Evolutionary conservation across 2,329 filamentous ascomycete species (phyloP).

Genomic region (Phialemoniopsis sp.): DNA sequence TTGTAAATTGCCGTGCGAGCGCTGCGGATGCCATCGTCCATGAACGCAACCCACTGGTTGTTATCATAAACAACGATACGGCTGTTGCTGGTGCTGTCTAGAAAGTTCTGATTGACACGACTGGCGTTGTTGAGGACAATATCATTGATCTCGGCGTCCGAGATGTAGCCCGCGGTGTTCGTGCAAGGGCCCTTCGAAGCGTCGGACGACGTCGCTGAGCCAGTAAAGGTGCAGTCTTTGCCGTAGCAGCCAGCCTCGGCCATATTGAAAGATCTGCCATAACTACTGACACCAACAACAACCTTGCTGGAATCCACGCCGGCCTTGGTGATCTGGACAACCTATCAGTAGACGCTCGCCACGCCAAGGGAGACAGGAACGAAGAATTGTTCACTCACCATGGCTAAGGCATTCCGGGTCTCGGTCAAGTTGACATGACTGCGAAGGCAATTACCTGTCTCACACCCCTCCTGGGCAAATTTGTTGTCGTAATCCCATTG

Average conservation of each 20-base stretch:
- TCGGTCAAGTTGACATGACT: constrained; percentile 28
- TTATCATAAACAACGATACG: constrained; percentile 8
- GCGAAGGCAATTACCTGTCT: constrained; percentile 25
- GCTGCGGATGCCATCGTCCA: constrained; percentile 10
- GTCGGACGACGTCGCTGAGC: constrained; percentile 19
- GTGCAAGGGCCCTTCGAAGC: constrained; percentile 28
- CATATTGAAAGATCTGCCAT: constrained; percentile 29
- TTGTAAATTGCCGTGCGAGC: constrained; percentile 7
- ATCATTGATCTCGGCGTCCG: constrained; percentile 28
- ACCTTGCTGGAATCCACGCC: constrained; percentile 24
- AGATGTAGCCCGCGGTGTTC: constrained; percentile 27
- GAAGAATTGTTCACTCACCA: too few relatives aligned
- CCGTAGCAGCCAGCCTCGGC: constrained; percentile 18
- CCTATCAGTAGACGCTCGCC: too few relatives aligned
- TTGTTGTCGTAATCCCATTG: constrained; percentile 28
- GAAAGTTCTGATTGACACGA: too few relatives aligned
- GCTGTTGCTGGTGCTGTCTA: constrained; percentile 7
- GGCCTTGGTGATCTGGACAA: constrained; percentile 28
- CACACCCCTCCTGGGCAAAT: constrained; percentile 16
- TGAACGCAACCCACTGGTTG: constrained; percentile 11
- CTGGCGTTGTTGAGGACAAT: too few relatives aligned
- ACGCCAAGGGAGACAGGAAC: too few relatives aligned
- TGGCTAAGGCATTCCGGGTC: constrained; percentile 16
- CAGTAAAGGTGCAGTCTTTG: constrained; percentile 24
- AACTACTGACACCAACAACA: constrained; percentile 25